Base-by-base conservation (phyloP, 306 rosid genomes). In the Albizia julibrissin region DNA sequence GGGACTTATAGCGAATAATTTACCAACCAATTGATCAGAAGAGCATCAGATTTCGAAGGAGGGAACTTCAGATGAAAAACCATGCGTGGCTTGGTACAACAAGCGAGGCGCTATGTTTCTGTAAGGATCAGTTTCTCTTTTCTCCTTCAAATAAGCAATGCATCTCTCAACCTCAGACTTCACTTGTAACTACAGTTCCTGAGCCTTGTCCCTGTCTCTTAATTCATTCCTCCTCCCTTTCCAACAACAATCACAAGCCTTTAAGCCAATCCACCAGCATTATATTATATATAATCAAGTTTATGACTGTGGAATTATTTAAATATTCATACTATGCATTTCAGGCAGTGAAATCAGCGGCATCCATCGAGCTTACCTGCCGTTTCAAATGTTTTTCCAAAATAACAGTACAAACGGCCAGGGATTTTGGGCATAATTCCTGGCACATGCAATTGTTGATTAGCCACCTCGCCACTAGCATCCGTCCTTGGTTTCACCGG, bases 341-440 rank as follows among this genome's bases (percentile, higher is more conserved):
- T 67, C 46, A 37, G 8, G 14, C 26, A 1, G 47, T 76, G 40
- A 69, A 66, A 33, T 42, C 14, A 66, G 75, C 47, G 65, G 34
- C 34, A 33, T 74, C 42, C 39, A 50, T 44, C 26, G 58, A 27
- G 1, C 84, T 29, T 85, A 95, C 99, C 97, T 89, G 88, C 76
- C 2, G 97, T 92, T 88, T 93, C 98, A 58, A 95, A 73, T 67
- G 96, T 85, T 87, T 87, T 95, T 86, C 98, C 98, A 59, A 95
- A 91, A 79, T 88, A 89, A 47, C 71, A 93, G 86, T 95, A 93
- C 88, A 93, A 87, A 72, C 96, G 81, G 34, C 98, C 99, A 13
- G 98, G 99, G 76, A 95, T 64, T 89, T 93, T 93, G 0, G 98
- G 99, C 74, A 88, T 47, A 79, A 91, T 52, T 80, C 94, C 89